Conservation (phyloP, 495 filamentous ascomycete species). For the Bacidia rubella region DNA sequence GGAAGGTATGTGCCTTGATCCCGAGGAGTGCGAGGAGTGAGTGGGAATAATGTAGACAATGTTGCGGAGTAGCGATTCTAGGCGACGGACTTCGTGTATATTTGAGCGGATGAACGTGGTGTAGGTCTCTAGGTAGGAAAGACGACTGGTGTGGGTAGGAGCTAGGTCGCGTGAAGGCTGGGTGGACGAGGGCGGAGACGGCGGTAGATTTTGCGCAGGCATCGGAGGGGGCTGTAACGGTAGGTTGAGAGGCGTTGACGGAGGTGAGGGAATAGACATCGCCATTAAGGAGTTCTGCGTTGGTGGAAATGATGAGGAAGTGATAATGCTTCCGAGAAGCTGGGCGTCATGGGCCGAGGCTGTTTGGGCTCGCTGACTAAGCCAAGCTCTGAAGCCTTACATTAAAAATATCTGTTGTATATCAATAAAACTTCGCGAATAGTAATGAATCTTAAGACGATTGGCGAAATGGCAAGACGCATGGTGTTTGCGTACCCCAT, state of each 20-base stretch:
- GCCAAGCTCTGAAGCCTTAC: too few species aligned
- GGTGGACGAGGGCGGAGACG: background rate
- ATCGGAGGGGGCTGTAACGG: background rate
- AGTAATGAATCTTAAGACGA: too few species aligned
- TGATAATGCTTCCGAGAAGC: background rate
- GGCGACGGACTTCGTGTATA: constrained; percentile 75
- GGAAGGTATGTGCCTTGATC: constrained; percentile 29
- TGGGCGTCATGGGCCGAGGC: background rate
- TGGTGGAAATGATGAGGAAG: background rate
- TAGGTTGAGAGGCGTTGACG: background rate
- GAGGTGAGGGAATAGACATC: background rate
- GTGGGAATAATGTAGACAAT: constrained; percentile 93
- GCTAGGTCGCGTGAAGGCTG: constrained; percentile 18
- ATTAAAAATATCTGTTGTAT: too few species aligned
- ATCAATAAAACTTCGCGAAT: too few species aligned
- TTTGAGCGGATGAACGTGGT: constrained; percentile 91
- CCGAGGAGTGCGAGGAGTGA: constrained; percentile 25
- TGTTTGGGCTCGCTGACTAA: too few species aligned
- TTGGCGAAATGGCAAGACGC: too few species aligned
- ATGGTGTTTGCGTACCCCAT: too few species aligned
- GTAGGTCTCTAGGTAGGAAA: constrained; percentile 66
- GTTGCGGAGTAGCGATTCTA: constrained; percentile 81
- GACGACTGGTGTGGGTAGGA: constrained; percentile 57
- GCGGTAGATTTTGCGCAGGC: background rate
- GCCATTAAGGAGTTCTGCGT: background rate